Evolutionary conservation across 139 green algal genomes (phyloP), one percentile per base, ranked within the genome.

Genomic region (Chlorella sorokiniana): DNA sequence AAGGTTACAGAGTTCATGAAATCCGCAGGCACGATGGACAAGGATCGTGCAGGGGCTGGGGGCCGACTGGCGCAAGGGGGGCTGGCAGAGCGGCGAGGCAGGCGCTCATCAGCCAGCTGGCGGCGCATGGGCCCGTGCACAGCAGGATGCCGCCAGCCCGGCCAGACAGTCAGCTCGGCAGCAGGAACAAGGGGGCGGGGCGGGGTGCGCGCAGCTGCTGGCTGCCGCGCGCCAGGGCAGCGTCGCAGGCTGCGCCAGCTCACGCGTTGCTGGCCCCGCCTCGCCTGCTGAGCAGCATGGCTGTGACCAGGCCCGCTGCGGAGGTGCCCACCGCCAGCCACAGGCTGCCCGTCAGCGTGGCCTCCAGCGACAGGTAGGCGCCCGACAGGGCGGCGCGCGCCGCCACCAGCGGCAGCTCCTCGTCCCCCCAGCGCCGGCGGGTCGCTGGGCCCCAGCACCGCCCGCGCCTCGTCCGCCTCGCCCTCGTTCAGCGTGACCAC

Each of bases 301-400:
- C 23, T 3, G 72, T 68, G 37, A 68, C 25, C 52, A 80, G 54
- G 35, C 73, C 73, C 6, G 41, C 54, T 0, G 52, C 27, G 52
- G 52, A 59, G 73, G 76, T 81, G 76, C 20, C 76, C 31, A 67
- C 44, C 9, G 80, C n/a, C 42, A 63, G 20, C 80, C 80, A 85
- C 80, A 85, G 75, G 31, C 44, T 85, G 59, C 80, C 80, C 1
- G 75, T 85, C 27, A 85, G 41, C 20, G 37, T 67, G 10, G 70
- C 62, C 31, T 85, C 76, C 8, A 72, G 42, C 0, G 61, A 31
- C 41, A 81, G 76, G 41, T 38, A 81, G 41, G 61, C 14, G 61
- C 41, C 9, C 10, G n/a, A 23, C 31, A 72, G 4, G 3, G 44
- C 41, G 16, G 62, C n/a, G 61, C 76, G 76, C 16, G 44, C n/a